A percentile compares a stretch with the other conserved stretches of the same genome.
Conservation (phyloP, 176 grass and related monocot species). For the Pharus latifolius region DNA sequence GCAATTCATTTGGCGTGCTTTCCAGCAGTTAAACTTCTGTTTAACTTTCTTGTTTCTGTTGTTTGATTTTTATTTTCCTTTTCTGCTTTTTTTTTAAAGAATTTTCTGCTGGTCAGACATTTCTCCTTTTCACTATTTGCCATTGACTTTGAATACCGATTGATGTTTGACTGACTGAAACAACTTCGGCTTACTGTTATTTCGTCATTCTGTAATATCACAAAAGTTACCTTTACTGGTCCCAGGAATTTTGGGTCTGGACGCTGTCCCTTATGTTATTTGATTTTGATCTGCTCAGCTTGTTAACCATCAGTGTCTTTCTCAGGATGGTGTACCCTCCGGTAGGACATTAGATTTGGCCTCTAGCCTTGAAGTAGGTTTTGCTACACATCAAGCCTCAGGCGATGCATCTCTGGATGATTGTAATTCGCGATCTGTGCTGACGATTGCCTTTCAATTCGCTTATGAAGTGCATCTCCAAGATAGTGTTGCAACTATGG, state of each 20-base stretch:
- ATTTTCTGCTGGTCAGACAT: no score
- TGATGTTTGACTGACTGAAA: no score
- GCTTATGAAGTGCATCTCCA: slow-evolving; percentile 85
- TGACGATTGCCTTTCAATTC: slow-evolving; percentile 95
- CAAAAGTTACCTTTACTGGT: no score
- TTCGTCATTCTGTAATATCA: no score
- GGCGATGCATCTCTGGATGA: slow-evolving; percentile 27
- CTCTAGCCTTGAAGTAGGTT: slow-evolving; percentile 83
- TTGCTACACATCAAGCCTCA: slow-evolving; percentile 31
- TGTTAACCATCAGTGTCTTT: slow-evolving; percentile 14
- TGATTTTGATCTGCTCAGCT: neutral
- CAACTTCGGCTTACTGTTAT: no score
- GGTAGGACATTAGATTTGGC: slow-evolving; percentile 88
- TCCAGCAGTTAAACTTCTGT: no score
- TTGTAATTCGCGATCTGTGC: slow-evolving; percentile 64
- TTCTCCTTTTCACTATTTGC: no score
- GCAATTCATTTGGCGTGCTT: neutral
- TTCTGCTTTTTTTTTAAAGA: no score
- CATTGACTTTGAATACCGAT: no score
- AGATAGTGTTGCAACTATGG: slow-evolving; percentile 80
- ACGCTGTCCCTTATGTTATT: neutral
- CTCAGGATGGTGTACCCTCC: slow-evolving; percentile 52
- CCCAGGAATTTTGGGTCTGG: no score
- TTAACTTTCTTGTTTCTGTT: neutral
- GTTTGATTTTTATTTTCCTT: neutral